phyloP scores from a whole-genome alignment of 148 eudicot genomes.

The Fagopyrum homotropicum region DNA sequence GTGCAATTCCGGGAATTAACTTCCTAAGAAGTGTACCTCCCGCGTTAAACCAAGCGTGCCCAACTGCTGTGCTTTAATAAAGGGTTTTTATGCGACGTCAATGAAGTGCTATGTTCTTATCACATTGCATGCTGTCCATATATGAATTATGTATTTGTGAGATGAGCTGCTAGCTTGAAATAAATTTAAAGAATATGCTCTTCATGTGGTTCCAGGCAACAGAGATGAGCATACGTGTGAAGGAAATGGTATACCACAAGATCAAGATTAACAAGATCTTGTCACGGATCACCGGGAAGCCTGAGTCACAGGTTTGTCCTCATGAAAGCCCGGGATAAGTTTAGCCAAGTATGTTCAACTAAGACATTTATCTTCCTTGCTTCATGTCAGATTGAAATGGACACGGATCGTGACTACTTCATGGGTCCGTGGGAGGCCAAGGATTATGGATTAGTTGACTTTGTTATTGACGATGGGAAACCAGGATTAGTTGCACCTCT shows the following conservation, averaged over 20 bases:
- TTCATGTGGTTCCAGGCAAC: constrained; percentile 42
- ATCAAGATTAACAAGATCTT: constrained; percentile 74
- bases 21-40: no score
- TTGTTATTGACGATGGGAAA: constrained; percentile 87
- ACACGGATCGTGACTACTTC: constrained; percentile 67
- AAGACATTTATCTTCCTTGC: neutral
- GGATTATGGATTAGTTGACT: constrained; percentile 82
- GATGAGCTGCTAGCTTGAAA: neutral
- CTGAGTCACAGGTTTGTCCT: constrained; percentile 56
- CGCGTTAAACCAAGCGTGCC: no score
- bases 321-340: neutral
- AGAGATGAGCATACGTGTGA: constrained; percentile 58
- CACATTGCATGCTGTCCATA: neutral
- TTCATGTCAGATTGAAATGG: constrained; percentile 49
- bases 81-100: neutral
- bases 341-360: neutral
- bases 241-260: constrained; percentile 75
- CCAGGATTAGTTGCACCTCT: constrained; percentile 87
- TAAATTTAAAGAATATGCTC: neutral
- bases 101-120: neutral
- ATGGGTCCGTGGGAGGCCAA: constrained; percentile 94
- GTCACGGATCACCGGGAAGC: constrained; percentile 80
- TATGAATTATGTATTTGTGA: neutral
- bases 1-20: no score
- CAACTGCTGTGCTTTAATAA: neutral